Conservation (phyloP, 495 filamentous ascomycete species). For the Daldinia caldariorum region DNA sequence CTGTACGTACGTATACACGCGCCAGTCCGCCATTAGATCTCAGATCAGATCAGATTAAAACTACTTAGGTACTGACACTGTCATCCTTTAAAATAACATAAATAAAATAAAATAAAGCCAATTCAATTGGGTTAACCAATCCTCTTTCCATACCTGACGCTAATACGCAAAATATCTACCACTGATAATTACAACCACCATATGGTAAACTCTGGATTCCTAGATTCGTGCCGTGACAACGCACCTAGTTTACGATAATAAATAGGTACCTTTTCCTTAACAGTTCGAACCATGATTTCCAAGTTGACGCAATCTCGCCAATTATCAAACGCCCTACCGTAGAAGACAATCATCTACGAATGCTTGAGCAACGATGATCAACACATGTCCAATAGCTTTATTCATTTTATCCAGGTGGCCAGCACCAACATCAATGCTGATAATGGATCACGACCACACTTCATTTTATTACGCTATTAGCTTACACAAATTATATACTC, state of each 20-base stretch:
- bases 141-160: conserved; percentile 12
- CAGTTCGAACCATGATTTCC: too few species aligned
- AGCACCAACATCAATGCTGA: conserved; percentile 18
- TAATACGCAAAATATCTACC: background rate
- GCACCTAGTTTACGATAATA: background rate
- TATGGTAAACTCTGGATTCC: conserved; percentile 20
- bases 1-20: background rate
- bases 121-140: conserved; percentile 32
- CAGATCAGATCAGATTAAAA: conserved; percentile 40
- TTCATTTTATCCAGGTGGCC: conserved; percentile 14
- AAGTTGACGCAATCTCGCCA: background rate
- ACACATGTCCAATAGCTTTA: conserved; percentile 6
- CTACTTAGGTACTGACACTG: conserved; percentile 19
- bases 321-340: background rate
- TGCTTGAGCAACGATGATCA: conserved; percentile 14
- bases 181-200: conserved; percentile 21
- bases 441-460: conserved; percentile 18
- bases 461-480: background rate
- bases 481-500: conserved; percentile 3
- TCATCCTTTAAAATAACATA: background rate
- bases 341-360: conserved; percentile 6
- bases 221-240: background rate
- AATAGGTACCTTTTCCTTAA: background rate
- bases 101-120: background rate
- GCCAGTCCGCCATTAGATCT: conserved; percentile 29